Percentiles rank a stretch among this genome's conserved stretches.
These are phyloP conservation scores for Sporothrix pallida DNA, from an alignment of 2,329 filamentous ascomycete species.

Conservation along the genomic window DNA sequence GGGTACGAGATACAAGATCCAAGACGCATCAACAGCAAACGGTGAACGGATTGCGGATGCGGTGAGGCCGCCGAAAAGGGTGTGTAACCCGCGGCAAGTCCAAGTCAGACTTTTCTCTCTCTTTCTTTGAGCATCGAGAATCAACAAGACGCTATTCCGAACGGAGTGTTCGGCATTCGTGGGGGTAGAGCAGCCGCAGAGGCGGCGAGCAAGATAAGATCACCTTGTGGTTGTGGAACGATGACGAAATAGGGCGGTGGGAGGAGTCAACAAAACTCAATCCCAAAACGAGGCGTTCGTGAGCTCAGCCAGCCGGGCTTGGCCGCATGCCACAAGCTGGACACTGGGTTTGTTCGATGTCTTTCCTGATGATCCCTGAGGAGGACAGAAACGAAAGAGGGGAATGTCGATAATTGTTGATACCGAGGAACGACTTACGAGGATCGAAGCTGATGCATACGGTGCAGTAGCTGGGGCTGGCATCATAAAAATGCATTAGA, in stretches of 20 bases:
- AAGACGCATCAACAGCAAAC: not conserved
- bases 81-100: not conserved
- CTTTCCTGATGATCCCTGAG: not conserved
- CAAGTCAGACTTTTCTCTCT: slow-evolving; percentile 5
- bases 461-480: not conserved
- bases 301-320: not conserved
- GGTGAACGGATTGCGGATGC: not conserved
- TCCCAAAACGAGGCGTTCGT: slow-evolving; percentile 10
- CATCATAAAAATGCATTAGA: slow-evolving; percentile 21
- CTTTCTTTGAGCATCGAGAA: not conserved
- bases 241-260: slow-evolving; percentile 7
- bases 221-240: slow-evolving; percentile 12
- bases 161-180: slow-evolving; percentile 2
- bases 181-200: not conserved
- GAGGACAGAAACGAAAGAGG: not conserved
- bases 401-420: not conserved
- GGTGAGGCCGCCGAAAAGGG: not conserved
- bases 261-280: not conserved
- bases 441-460: not conserved
- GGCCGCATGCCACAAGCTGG: not conserved
- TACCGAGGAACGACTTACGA: not conserved
- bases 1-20: not conserved
- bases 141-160: not conserved
- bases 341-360: not conserved
- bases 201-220: slow-evolving; percentile 24